Conservation (phyloP, 352 stramenopile genomes). For the Globisporangium barbulae region DNA sequence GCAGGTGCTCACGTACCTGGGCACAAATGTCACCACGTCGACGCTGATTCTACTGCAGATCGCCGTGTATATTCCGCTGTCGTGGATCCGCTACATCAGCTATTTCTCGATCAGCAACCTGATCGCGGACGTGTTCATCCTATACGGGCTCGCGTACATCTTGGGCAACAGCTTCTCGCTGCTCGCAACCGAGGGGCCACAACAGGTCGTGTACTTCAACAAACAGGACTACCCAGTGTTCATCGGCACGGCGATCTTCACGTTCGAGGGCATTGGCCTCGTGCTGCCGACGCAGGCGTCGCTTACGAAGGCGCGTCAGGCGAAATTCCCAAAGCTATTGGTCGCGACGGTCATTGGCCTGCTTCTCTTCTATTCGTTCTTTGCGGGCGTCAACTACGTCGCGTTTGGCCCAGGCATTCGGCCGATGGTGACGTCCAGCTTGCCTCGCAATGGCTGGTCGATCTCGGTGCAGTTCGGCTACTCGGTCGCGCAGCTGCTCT, state of each 20-base stretch:
- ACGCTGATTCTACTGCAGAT: slow-evolving; percentile 73
- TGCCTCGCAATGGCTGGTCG: slow-evolving; percentile 69
- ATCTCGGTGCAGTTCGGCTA: slow-evolving; percentile 81
- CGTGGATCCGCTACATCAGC: slow-evolving; percentile 85
- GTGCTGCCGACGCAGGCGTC: slow-evolving; percentile 72
- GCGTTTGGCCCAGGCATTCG: slow-evolving; percentile 62
- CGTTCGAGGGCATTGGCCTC: slow-evolving; percentile 80
- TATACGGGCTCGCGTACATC: slow-evolving; percentile 75
- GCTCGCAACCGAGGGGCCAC: slow-evolving; percentile 39
- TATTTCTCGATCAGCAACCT: slow-evolving; percentile 87
- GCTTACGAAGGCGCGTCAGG: slow-evolving; percentile 57
- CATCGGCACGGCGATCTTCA: slow-evolving; percentile 78
- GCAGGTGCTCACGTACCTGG: slow-evolving; percentile 63
- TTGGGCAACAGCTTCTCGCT: slow-evolving; percentile 70
- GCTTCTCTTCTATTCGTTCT: slow-evolving; percentile 81
- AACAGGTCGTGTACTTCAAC: slow-evolving; percentile 71
- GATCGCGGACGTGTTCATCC: slow-evolving; percentile 80
- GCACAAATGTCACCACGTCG: slow-evolving; percentile 36
- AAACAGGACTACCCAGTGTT: slow-evolving; percentile 69
- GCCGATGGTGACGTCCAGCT: slow-evolving; percentile 69
- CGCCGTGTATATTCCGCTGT: slow-evolving; percentile 71
- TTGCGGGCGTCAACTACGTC: slow-evolving; percentile 76
- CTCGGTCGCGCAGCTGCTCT: slow-evolving; percentile 67
- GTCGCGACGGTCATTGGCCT: slow-evolving; percentile 62
- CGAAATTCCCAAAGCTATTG: slow-evolving; percentile 59